Evolutionary conservation across 306 rosid genomes (phyloP).

Genomic region (Acacia melanoxylon): DNA sequence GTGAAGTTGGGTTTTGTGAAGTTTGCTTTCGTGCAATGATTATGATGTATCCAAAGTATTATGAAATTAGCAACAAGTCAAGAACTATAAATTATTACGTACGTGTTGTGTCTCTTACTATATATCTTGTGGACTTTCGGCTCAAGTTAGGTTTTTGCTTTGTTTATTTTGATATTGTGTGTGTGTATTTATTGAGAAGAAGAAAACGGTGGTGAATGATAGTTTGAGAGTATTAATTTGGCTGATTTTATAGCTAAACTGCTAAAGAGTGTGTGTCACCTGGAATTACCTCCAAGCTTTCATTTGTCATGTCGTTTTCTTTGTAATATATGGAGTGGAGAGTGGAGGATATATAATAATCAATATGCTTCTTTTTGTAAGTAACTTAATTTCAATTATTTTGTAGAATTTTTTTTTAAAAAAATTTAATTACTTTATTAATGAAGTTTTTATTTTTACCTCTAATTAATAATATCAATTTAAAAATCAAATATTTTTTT

Average conservation of each 20-base stretch:
- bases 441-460: no score
- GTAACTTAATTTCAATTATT: no score
- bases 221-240: neutral
- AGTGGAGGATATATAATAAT: no score
- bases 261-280: neutral
- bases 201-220: neutral
- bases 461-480: no score
- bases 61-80: no score
- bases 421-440: no score
- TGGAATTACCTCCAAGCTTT: neutral
- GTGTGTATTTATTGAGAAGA: neutral
- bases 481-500: no score
- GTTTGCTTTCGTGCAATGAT: constrained; percentile 26
- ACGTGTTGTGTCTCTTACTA: neutral
- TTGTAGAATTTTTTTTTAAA: no score
- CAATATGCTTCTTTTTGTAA: no score
- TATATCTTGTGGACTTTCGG: neutral
- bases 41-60: neutral
- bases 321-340: no score
- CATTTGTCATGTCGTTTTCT: no score
- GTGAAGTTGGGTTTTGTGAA: neutral
- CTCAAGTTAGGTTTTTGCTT: neutral
- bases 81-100: neutral
- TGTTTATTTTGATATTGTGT: neutral
- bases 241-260: neutral